Percentiles rank a stretch among this genome's conserved stretches.
phyloP scores from a whole-genome alignment of 306 rosid species.

The Dryas alaskensis region DNA sequence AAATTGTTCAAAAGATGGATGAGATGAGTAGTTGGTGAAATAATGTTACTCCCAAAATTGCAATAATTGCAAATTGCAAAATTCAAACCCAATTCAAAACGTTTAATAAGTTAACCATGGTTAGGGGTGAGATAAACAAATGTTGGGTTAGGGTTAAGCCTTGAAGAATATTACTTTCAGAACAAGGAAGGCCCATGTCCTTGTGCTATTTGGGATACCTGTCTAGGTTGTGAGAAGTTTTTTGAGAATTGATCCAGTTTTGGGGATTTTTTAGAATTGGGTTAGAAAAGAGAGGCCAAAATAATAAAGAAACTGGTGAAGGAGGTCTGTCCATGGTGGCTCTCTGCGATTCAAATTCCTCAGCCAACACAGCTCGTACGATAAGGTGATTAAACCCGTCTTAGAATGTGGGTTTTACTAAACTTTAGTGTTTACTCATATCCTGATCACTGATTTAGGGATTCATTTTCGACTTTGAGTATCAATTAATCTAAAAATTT shows the following conservation, averaged over 20 bases:
- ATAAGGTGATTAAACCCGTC: conserved; percentile 1
- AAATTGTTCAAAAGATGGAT: too few relatives aligned
- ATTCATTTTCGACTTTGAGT: not conserved
- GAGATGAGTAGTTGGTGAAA: too few relatives aligned
- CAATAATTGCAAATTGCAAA: too few relatives aligned
- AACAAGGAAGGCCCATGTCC: conserved; percentile 5
- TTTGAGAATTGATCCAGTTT: conserved; percentile 23
- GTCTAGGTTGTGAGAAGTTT: conserved; percentile 7
- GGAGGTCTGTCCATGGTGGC: conserved; percentile 33
- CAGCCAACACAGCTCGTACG: not conserved
- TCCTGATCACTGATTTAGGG: conserved; percentile 18
- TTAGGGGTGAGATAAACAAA: too few relatives aligned
- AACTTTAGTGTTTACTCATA: not conserved
- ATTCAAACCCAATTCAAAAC: too few relatives aligned
- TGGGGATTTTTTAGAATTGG: conserved; percentile 32
- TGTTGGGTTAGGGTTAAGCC: too few relatives aligned
- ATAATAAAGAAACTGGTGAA: conserved; percentile 23
- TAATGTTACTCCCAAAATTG: too few relatives aligned
- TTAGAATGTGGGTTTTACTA: conserved; percentile 1
- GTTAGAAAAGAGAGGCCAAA: conserved; percentile 20
- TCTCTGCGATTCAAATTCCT: conserved; percentile 26
- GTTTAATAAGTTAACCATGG: too few relatives aligned
- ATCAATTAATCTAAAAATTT: not conserved
- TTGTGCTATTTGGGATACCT: conserved; percentile 3
- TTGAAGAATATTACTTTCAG: too few relatives aligned